Evolutionary conservation across 2,329 filamentous ascomycete genomes (phyloP), one percentile per base, ranked within the genome.

Genomic region (Orbilia javanica): DNA sequence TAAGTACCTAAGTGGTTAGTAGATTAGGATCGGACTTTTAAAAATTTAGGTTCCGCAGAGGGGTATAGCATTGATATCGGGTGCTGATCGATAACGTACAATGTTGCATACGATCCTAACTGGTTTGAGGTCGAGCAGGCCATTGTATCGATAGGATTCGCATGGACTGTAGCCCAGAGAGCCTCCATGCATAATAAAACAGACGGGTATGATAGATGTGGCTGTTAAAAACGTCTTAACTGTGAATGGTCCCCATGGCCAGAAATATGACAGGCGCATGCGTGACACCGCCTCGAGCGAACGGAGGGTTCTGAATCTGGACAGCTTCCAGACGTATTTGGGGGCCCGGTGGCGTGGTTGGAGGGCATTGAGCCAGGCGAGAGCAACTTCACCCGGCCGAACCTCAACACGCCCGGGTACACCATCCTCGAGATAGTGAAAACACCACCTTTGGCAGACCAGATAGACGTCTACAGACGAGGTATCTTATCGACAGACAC

Each of bases 211-310:
- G 69, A 65, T 73, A 46, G 69, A 60, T 65, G 69, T 73, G 69
- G 69, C 69, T 72, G 48, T 44, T 55, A 52, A 57, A 5, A 25
- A 25, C 18, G 36, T 31, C 50, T 44, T 46, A 63, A 53, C 50
- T 64, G 31, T n/a, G 48, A 71, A 71, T 53, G 20, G 50, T 18
- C 25, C 60, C 42, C 4, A 53, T 34, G 50, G 57, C 55, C 27
- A 31, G 31, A 36, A 71, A 71, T 42, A 63, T 73, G 69, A 65
- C 69, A 73, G 69, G 69, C 69, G 69, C 62, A 73, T 66, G 69
- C 69, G 60, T 50, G 69, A 73, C 69, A 73, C 69, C 60, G 60
- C 69, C 69, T 60, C 18, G 69, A 73, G 69, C 60, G 69, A 73
- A 34, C 18, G 69, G 69, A 73, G 50, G 27, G 22, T 48, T 46